Conservation (phyloP, 805 yeast species). For the Danielozyma ontarioensis region DNA sequence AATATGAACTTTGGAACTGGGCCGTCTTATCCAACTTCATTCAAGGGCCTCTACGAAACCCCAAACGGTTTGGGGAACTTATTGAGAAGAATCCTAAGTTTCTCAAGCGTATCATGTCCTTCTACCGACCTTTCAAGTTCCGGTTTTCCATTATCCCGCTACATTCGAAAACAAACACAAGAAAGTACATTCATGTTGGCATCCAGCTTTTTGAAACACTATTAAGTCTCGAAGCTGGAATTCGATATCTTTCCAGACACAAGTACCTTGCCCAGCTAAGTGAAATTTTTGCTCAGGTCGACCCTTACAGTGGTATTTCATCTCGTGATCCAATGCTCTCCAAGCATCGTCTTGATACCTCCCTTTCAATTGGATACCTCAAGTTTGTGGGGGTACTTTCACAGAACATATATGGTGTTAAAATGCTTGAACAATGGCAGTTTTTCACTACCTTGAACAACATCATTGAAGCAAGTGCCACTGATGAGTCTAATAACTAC, state of each 20-base stretch:
- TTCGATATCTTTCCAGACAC: conserved; percentile 58
- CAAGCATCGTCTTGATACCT: conserved; percentile 49
- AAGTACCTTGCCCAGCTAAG: conserved; percentile 85
- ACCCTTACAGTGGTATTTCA: conserved; percentile 69
- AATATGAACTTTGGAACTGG: conserved; percentile 87
- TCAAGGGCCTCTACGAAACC: conserved; percentile 76
- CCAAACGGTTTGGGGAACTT: conserved; percentile 70
- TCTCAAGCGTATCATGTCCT: conserved; percentile 76
- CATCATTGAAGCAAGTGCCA: conserved; percentile 47
- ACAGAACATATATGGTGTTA: conserved; percentile 54
- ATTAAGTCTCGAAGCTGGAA: conserved; percentile 60
- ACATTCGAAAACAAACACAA: conserved; percentile 37
- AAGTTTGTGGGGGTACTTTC: conserved; percentile 72
- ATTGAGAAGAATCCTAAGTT: conserved; percentile 73
- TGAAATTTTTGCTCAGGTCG: conserved; percentile 81
- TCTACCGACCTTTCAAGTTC: conserved; percentile 87
- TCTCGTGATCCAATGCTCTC: conserved; percentile 75
- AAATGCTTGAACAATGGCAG: conserved; percentile 75
- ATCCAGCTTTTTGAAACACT: conserved; percentile 67
- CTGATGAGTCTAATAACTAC: conserved; percentile 36
- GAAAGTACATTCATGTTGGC: conserved; percentile 65
- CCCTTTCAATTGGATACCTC: conserved; percentile 74
- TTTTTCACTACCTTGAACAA: conserved; percentile 77
- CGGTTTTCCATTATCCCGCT: conserved; percentile 47
- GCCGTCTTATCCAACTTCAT: conserved; percentile 62